Conservation (phyloP, 2,329 filamentous ascomycete genomes). For the Talaromyces marneffei region DNA sequence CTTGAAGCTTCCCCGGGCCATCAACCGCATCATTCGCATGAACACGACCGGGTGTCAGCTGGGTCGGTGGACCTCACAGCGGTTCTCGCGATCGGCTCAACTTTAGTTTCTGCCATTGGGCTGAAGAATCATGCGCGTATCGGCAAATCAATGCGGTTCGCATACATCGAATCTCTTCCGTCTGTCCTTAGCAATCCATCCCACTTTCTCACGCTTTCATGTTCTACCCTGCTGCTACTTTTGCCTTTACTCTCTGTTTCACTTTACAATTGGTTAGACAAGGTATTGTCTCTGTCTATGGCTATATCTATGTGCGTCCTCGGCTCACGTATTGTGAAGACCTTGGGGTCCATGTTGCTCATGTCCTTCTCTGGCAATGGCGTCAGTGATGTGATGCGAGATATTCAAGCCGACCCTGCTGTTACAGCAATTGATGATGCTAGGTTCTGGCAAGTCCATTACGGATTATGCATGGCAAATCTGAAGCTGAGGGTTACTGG, state of each 20-base stretch:
- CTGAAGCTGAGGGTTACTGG: conserved; percentile 70
- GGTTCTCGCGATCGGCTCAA: conserved; percentile 73
- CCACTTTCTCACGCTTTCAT: conserved; percentile 87
- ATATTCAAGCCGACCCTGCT: conserved; percentile 74
- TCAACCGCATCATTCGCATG: conserved; percentile 64
- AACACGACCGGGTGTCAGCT: conserved; percentile 61
- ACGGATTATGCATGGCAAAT: conserved; percentile 93
- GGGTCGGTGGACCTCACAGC: conserved; percentile 78
- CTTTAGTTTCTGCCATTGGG: conserved; percentile 77
- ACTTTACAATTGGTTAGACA: conserved; percentile 79
- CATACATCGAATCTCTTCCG: conserved; percentile 73
- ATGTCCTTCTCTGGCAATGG: conserved; percentile 71
- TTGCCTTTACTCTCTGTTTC: conserved; percentile 74
- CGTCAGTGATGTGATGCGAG: conserved; percentile 69
- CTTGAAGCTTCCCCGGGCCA: conserved; percentile 73
- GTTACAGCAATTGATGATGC: conserved; percentile 79
- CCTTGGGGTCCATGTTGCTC: conserved; percentile 86
- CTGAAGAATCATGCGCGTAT: conserved; percentile 89
- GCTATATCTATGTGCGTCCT: conserved; percentile 83
- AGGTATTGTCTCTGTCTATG: conserved; percentile 72
- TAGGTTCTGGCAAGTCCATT: conserved; percentile 98
- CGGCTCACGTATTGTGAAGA: conserved; percentile 74
- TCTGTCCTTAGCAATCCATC: conserved; percentile 89
- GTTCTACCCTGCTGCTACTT: conserved; percentile 71
- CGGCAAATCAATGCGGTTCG: conserved; percentile 81